phyloP scores from a whole-genome alignment of 2,329 filamentous ascomycete genomes.

The Ascocoryne sarcoides region DNA sequence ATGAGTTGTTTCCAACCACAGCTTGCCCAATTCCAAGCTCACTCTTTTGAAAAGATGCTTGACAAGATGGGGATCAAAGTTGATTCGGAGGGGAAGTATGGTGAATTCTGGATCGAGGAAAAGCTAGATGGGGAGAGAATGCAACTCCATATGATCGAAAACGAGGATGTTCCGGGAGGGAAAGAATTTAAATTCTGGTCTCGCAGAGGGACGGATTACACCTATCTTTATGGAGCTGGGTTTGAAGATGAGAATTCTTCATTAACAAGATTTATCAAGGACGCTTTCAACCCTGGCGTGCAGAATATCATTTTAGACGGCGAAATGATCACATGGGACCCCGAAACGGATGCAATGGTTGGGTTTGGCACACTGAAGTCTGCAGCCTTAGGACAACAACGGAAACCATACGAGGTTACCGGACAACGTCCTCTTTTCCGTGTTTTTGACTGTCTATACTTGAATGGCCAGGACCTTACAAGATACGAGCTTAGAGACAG shows the following conservation, averaged over 20 bases:
- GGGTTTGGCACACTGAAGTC: constrained; percentile 91
- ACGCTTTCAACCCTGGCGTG: constrained; percentile 70
- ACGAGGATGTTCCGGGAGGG: constrained; percentile 58
- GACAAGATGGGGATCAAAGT: constrained; percentile 54
- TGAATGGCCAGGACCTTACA: constrained; percentile 75
- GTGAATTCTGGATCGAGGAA: constrained; percentile 91
- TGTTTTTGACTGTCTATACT: constrained; percentile 83
- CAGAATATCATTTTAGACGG: constrained; percentile 87
- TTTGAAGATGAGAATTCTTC: constrained; percentile 67
- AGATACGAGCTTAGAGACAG: constrained; percentile 77
- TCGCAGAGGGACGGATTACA: constrained; percentile 91
- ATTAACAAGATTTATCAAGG: constrained; percentile 68
- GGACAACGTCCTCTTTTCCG: constrained; percentile 70
- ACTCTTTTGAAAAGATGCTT: constrained; percentile 73
- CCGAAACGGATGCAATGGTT: constrained; percentile 72
- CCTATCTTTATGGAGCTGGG: constrained; percentile 79
- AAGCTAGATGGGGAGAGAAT: constrained; percentile 96
- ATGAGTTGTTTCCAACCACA: constrained; percentile 98
- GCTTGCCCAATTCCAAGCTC: constrained; percentile 83
- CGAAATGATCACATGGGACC: constrained; percentile 98
- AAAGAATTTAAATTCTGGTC: constrained; percentile 84
- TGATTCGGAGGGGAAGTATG: constrained; percentile 50
- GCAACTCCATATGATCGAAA: constrained; percentile 84
- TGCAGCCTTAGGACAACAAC: constrained; percentile 71
- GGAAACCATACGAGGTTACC: constrained; percentile 52